Base-by-base conservation (phyloP, 176 grass and related monocot genomes). In the Oryza longistaminata region DNA sequence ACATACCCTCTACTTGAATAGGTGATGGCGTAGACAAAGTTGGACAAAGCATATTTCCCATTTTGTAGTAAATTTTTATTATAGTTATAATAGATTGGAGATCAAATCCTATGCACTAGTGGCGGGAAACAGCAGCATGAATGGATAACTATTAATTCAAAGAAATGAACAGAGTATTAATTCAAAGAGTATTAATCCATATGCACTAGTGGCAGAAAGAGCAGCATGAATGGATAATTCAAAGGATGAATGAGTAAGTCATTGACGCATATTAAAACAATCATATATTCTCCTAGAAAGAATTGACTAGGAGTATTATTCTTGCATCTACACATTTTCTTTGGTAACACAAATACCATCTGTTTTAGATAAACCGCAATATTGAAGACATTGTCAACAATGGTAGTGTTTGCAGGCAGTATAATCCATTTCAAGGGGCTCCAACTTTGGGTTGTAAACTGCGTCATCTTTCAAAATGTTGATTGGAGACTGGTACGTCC, bases 381-480 rank as follows among this genome's bases (percentile, higher is more conserved):
- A 62, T 93, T 94, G 90, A 86, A 80, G 70, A 86, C 79, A 82
- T 94, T 94, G 69, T 93, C 90, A 82, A 92, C 74, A 76, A 94
- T 86, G 62, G 88, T 91, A 65, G 90, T 85, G 68, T 91, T 88
- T 68, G 88, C 66, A 66, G 81, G 81, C 22, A 48, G 17, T 82
- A 81, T 94, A 94, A 86, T 92, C 66, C 88, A 77, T 94, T 75
- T 86, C 68, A 37, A 97, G 90, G 9, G 90, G 81, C 46, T 68
- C 88, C 67, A 97, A 84, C 24, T 81, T 83, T 14, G 82, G 86
- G 45, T 87, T 79, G 40, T 68, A 81, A 5, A 89, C 75, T 0
- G 65, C 81, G 66, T 62, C 45, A 64, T 81, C 85, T 26, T 34
- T 93, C 64, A 87, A 82, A 58, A 97, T 94, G 64, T 93, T 77